Conservation (phyloP, 225 moss, liverwort and hornwort genomes). For the Bryoerythrophyllum caledonicum region DNA sequence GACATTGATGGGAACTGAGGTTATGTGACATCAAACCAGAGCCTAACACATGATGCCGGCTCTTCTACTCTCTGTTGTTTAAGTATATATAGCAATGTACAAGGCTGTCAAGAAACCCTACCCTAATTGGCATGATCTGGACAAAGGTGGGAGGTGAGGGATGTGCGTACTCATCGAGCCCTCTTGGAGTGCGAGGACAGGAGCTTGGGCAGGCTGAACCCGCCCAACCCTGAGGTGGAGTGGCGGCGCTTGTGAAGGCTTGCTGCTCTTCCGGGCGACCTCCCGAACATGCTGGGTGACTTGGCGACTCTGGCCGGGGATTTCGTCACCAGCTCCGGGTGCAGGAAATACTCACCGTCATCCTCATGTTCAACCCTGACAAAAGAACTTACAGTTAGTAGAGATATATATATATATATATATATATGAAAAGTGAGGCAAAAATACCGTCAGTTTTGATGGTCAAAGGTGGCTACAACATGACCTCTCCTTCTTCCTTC, state of each 20-base stretch:
- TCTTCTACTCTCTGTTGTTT: neutral
- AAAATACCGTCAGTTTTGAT: too few species aligned
- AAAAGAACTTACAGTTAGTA: too few species aligned
- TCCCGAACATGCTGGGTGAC: slow-evolving; percentile 33
- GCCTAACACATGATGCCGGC: neutral
- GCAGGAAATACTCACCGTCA: slow-evolving; percentile 25
- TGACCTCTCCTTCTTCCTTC: too few species aligned
- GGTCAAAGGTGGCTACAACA: too few species aligned
- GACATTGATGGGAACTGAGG: too few species aligned
- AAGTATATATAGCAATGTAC: slow-evolving; percentile 13
- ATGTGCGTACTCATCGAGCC: neutral
- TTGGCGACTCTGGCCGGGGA: slow-evolving; percentile 22
- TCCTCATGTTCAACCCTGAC: slow-evolving; percentile 7
- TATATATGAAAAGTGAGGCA: too few species aligned
- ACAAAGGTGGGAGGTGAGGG: too few species aligned
- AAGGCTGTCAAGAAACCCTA: neutral
- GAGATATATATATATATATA: too few species aligned
- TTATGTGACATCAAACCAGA: slow-evolving; percentile 8
- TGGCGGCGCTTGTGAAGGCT: slow-evolving; percentile 31
- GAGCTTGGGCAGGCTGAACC: slow-evolving; percentile 35
- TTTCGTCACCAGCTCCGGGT: slow-evolving; percentile 15
- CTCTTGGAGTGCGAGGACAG: slow-evolving; percentile 37
- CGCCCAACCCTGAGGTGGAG: slow-evolving; percentile 30
- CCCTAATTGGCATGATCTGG: too few species aligned
- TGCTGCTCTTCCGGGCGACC: slow-evolving; percentile 10